Evolutionary conservation across 345 rosid genomes (phyloP), one percentile per base, ranked within the genome.

Genomic region (Gossypium mustelinum): DNA sequence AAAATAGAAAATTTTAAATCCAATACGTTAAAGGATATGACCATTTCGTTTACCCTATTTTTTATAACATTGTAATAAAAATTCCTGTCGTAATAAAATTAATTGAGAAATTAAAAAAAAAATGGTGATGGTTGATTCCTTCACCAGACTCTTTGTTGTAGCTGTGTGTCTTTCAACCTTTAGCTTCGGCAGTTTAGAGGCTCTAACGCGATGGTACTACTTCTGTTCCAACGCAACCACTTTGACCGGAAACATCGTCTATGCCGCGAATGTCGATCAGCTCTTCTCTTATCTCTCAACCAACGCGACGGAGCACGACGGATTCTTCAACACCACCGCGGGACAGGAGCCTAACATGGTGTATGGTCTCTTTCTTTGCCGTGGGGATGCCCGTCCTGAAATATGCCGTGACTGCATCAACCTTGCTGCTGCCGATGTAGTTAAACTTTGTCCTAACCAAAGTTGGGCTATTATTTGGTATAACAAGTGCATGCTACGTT

Each of bases 311-410:
- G 3, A 2, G 24, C 34, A 22, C n/a, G 66, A 27, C 14, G 80
- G 82, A 39, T 82, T 73, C 68, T 55, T 11, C 58, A 77, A 73
- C 59, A 7, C 68, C 68, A 22, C 78, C 1, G 56, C 39, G 8
- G 82, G 82, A 2, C 22, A 64, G 16, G 27, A 27, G 11, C 65
- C 73, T 24, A 44, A 69, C 73, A 20, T 5, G 8, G 81, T 66
- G 27, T 73, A 69, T 45, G 78, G 81, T 50, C 80, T 73, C n/a
- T 79, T 56, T 56, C 76, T 77, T 55, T 82, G 85, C 65, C 82
- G 85, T 13, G 82, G 85, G 1, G 85, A 79, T 43, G 62, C 76
- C 7, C 5, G 47, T n/a, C 9, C 52, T 2, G 43, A 44, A 16
- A 62, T 14, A 11, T 82, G 81, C 54, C 64, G 45, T 4, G 45